Conservation (phyloP, 2,329 filamentous ascomycete genomes). For the Trichoderma sp. region DNA sequence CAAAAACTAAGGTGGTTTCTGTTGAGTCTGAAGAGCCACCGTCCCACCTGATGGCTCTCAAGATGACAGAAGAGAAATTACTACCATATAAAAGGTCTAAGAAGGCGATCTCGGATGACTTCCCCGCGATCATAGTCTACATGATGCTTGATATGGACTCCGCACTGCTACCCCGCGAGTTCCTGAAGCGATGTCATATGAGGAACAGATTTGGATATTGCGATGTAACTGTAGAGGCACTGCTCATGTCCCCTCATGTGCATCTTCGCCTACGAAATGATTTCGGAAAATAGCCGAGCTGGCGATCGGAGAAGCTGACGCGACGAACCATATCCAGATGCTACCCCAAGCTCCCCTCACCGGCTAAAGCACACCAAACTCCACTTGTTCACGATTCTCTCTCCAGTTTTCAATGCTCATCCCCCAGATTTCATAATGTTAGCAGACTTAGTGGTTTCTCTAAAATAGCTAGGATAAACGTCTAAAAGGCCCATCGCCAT, state of each 20-base stretch:
- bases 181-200: background rate
- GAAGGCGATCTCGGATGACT: slow-evolving; percentile 1
- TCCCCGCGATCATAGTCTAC: background rate
- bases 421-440: background rate
- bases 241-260: background rate
- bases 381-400: slow-evolving; percentile 10
- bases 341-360: background rate
- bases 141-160: background rate
- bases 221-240: background rate
- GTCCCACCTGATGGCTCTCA: background rate
- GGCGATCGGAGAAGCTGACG: background rate
- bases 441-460: background rate
- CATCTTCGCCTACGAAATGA: background rate
- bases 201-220: background rate
- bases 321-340: background rate
- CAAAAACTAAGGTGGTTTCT: background rate
- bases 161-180: slow-evolving; percentile 2
- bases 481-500: slow-evolving; percentile 4
- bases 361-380: slow-evolving; percentile 11
- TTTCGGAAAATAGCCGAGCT: slow-evolving; percentile 21
- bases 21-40: background rate
- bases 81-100: background rate
- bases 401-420: background rate
- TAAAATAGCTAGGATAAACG: background rate
- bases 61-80: background rate